These are phyloP conservation scores for Penicillium diatomitis DNA, from an alignment of 495 filamentous ascomycete genomes.

Conservation along the genomic window DNA sequence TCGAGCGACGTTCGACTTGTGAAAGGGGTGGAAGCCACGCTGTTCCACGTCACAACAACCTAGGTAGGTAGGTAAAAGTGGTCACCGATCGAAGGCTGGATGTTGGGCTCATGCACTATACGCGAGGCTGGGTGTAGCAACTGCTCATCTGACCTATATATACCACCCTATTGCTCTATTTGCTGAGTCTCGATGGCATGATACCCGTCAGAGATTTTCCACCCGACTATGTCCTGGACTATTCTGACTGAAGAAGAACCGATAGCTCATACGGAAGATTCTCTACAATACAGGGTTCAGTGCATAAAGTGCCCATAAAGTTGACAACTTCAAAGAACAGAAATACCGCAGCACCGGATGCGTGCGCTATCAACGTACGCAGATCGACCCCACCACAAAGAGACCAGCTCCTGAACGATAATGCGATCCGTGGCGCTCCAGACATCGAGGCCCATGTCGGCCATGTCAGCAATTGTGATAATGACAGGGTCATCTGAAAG, in stretches of 20 bases:
- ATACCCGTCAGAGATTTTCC: too few species aligned
- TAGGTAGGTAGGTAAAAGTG: too few species aligned
- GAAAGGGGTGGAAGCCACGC: too few species aligned
- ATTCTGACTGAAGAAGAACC: not conserved
- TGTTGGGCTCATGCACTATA: too few species aligned
- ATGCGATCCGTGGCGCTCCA: conserved; percentile 73
- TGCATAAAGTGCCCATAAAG: not conserved
- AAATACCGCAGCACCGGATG: conserved; percentile 72
- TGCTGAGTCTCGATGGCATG: too few species aligned
- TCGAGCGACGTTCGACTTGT: too few species aligned
- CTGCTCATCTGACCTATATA: too few species aligned
- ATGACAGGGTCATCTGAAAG: conserved; percentile 32
- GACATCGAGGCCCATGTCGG: conserved; percentile 72
- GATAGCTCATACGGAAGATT: not conserved
- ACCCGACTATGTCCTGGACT: too few species aligned
- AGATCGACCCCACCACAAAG: conserved; percentile 60
- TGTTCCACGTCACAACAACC: too few species aligned
- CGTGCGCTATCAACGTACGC: conserved; percentile 62
- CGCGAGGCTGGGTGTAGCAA: too few species aligned
- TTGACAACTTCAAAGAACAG: conserved; percentile 49
- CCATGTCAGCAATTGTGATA: conserved; percentile 61
- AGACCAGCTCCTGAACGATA: conserved; percentile 60
- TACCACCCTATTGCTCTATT: too few species aligned
- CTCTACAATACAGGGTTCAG: not conserved
- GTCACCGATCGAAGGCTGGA: too few species aligned